phyloP scores from a whole-genome alignment of 495 filamentous ascomycete genomes.

The Daldinia loculata region DNA sequence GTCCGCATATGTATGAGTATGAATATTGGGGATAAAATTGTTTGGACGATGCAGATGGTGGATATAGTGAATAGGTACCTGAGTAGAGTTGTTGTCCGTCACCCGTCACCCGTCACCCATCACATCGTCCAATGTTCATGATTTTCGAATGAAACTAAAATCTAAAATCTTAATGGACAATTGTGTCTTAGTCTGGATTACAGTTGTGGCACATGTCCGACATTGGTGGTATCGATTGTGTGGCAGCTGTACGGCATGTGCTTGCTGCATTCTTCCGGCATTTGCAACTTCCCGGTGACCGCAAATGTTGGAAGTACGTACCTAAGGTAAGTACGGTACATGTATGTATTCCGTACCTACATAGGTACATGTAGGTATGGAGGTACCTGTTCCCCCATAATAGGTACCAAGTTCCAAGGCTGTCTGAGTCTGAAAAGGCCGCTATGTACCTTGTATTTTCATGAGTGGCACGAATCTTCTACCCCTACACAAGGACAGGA shows the following conservation, averaged over 20 bases:
- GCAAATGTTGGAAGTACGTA: neutral
- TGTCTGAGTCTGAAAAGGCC: conserved; percentile 20
- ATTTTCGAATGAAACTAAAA: conserved; percentile 11
- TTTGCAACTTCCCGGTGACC: conserved; percentile 17
- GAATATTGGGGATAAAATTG: neutral
- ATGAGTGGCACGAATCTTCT: conserved; percentile 36
- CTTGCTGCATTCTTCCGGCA: conserved; percentile 35
- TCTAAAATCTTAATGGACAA: conserved; percentile 14
- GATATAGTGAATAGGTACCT: neutral
- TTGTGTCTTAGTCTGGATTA: conserved; percentile 7
- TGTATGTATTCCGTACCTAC: too few species aligned
- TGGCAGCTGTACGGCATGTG: conserved; percentile 27
- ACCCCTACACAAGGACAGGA: conserved; percentile 1
- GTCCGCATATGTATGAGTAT: conserved; percentile 1
- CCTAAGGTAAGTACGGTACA: too few species aligned
- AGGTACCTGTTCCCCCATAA: neutral
- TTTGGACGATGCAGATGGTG: neutral
- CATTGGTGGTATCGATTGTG: conserved; percentile 19
- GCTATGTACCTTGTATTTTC: conserved; percentile 6
- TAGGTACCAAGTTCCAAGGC: neutral
- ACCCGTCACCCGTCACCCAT: neutral
- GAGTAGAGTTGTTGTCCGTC: neutral
- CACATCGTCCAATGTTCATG: conserved; percentile 5
- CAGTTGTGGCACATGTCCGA: conserved; percentile 35
- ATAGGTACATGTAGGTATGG: neutral